Base-by-base conservation (phyloP, 768 basidiomycete genomes). In the Podaxis sp. region DNA sequence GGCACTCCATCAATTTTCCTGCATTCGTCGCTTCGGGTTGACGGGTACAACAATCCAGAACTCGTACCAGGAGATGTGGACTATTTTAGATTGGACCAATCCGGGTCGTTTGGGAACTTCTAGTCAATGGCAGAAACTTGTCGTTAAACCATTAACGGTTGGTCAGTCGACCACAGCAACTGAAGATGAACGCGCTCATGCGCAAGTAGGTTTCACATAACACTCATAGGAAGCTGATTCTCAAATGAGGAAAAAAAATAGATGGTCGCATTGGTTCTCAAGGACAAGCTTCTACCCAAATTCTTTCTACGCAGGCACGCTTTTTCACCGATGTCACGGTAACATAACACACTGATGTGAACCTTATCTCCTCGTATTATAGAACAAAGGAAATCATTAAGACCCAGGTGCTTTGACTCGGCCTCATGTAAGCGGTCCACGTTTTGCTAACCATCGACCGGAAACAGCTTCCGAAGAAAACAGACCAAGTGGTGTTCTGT, bases 401-500 rank as follows among this genome's bases (percentile, higher is more conserved):
- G 64, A 72, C 85, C 59, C 89, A 89, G 74, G 88, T 84, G 64
- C 16, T 14, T n/a, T 44, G 50, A n/a, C 48, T 32, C 23, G 23
- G 42, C 52, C 23, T 13, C 25, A 44, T 38, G 18, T 27, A 14
- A 11, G 18, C 23, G 4, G 23, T 50, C 23, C n/a, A 42, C n/a
- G n/a, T 23, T 23, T 21, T 63, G 1, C 11, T 59, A 5, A 38
- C 52, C 62, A 11, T 53, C 50, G 38, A 32, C 11, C 28, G 63
- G 50, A 13, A 40, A 2, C 66, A 95, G 89, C 79, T 98, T 2
- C 96, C 96, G 0, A 79, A 80, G 62, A 99, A 99, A 76, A 82
- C 82, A 0, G 96, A 99, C 65, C 79, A 93, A 68, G 90, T 98
- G 13, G 93, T 97, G 4, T 96, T 98, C 67, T 99, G 96, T 68